Evolutionary conservation across 805 yeast species (phyloP), one percentile per base, ranked within the genome.

Genomic region (Candida suzukii): DNA sequence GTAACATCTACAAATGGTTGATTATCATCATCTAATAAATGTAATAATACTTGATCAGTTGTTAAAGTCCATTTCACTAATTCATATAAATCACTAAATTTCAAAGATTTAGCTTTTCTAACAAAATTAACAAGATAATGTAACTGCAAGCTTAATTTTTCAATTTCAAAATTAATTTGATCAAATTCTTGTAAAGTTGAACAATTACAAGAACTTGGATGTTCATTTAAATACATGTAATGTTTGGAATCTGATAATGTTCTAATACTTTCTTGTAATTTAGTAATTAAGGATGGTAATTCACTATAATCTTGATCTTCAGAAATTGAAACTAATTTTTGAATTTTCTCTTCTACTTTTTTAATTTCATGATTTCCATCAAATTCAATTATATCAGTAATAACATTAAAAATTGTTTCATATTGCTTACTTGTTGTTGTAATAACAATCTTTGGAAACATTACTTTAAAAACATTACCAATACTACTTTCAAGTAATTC

Each of bases 1-100:
- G 84, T 82, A 39, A 88, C 64, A 57, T 86, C 95, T 35, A 87
- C 64, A 54, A 90, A 78, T 19, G 95, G 88, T 14, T 66, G 54
- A 20, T 84, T 63, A 8, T 71, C 60, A 11, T 74, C 76, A 42
- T 76, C 78, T 42, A 90, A 65, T 49, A 90, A 64, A 53, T 83
- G 91, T 58, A 88, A 65, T 30, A 80, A 76, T 36, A 88, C 69
- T 46, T 81, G 83, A 50, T 84, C 88, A 0, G 90, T 78, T 33
- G 74, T 63, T 16, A 83, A 57, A 19, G 70, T 62, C 78, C 81
- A 75, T 45, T 82, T 78, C 37, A 79, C 58, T 21, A 69, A 40
- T 24, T 63, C 66, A 40, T 68, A 70, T 4, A 62, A 63, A 21
- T 57, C 63, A 27, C 34, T 37, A 35, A 45, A 54, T 35, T 49